These are phyloP conservation scores for Fusarium sp. DNA, from an alignment of 2,329 filamentous ascomycete species.

Conservation along the genomic window DNA sequence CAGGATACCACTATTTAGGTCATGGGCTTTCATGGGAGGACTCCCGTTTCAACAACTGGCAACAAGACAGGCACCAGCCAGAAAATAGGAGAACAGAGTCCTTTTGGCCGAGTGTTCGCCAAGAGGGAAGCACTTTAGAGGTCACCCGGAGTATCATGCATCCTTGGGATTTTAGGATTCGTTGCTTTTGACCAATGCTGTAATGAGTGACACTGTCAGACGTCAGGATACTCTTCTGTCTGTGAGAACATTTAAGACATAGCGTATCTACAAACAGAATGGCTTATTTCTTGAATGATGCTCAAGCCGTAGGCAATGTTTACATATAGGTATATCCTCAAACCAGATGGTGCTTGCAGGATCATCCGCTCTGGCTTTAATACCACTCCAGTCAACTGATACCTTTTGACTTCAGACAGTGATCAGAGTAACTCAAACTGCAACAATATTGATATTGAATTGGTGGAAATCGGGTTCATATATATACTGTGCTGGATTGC, in stretches of 20 bases:
- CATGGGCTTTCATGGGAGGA: slow-evolving; percentile 18
- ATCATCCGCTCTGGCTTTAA: neutral
- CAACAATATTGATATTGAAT: neutral
- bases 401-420: neutral
- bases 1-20: neutral
- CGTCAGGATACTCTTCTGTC: neutral
- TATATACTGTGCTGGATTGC: neutral
- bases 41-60: neutral
- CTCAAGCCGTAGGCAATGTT: neutral
- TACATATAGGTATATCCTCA: neutral
- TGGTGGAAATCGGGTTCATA: neutral
- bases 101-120: neutral
- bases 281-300: neutral
- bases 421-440: neutral
- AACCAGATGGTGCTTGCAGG: neutral
- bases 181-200: neutral
- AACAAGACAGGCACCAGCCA: neutral
- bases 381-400: neutral
- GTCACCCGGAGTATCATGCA: neutral
- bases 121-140: neutral
- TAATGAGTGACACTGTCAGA: neutral
- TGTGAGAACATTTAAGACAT: neutral
- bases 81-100: neutral
- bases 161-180: neutral
- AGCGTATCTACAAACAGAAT: neutral